phyloP scores from a whole-genome alignment of 2,329 filamentous ascomycete genomes.

The Monosporascus sp. region DNA sequence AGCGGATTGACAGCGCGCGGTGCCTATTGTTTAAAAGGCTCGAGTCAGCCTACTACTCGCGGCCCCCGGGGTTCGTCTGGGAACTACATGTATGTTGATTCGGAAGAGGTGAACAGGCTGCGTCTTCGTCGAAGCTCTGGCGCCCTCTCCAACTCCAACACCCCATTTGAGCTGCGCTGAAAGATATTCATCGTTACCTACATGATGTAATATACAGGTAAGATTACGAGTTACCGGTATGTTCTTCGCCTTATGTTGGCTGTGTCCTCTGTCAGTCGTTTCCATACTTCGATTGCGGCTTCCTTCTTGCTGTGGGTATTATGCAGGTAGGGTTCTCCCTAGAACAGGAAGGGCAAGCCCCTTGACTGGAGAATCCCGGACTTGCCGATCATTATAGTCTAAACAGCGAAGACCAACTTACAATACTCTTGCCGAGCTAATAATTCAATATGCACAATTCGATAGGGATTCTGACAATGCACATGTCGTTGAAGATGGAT shows the following conservation, averaged over 20 bases:
- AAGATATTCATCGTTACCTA: neutral
- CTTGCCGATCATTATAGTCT: neutral
- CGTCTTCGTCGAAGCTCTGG: neutral
- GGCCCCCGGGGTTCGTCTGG: neutral
- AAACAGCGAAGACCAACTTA: neutral
- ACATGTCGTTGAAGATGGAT: too few species aligned
- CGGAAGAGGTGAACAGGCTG: neutral
- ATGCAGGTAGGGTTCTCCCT: neutral
- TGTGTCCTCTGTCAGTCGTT: neutral
- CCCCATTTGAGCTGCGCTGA: neutral
- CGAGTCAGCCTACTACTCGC: conserved; percentile 9
- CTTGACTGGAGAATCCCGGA: neutral
- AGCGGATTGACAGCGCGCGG: conserved; percentile 26
- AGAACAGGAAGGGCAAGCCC: neutral
- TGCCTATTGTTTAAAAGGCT: conserved; percentile 12
- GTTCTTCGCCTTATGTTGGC: neutral
- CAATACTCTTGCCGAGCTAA: neutral
- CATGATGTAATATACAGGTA: neutral
- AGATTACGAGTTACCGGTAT: neutral
- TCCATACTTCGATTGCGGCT: neutral
- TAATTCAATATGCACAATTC: neutral
- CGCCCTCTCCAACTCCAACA: neutral
- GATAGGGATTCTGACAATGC: neutral
- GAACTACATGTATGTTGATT: neutral
- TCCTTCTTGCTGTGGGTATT: neutral